These are phyloP conservation scores for Penicillium tannophilum DNA, from an alignment of 495 filamentous ascomycete genomes.

Conservation along the genomic window DNA sequence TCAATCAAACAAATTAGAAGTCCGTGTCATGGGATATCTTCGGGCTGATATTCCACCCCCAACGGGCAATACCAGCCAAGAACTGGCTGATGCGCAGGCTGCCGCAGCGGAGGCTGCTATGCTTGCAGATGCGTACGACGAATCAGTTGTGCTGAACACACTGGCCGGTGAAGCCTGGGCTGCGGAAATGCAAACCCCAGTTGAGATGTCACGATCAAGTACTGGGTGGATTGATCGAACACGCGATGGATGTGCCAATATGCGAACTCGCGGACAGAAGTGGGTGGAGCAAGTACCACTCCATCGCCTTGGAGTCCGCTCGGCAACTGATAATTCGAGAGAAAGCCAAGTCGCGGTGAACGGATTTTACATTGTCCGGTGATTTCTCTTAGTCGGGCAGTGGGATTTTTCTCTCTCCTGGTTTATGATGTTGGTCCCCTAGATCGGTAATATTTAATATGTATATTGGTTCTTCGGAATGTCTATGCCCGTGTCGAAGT, in stretches of 20 bases:
- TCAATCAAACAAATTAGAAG: constrained; percentile 41
- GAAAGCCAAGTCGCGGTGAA: constrained; percentile 44
- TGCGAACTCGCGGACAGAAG: constrained; percentile 46
- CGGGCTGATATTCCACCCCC: constrained; percentile 33
- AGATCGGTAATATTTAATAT: not conserved
- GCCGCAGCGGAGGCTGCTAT: constrained; percentile 41
- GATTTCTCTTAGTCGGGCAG: not conserved
- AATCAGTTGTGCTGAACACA: constrained; percentile 48
- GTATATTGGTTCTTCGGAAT: not conserved
- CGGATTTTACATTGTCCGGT: constrained; percentile 46
- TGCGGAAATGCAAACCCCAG: constrained; percentile 29
- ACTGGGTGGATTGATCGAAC: constrained; percentile 34
- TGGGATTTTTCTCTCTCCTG: not conserved
- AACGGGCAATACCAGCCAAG: constrained; percentile 23
- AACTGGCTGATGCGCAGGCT: constrained; percentile 32
- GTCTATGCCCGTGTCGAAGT: not conserved
- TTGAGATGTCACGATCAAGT: constrained; percentile 27
- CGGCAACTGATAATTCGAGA: constrained; percentile 45
- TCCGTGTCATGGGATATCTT: constrained; percentile 57
- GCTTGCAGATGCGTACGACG: constrained; percentile 51
- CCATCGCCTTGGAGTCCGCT: constrained; percentile 58
- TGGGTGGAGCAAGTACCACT: constrained; percentile 56
- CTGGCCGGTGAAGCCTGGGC: constrained; percentile 58
- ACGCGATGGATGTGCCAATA: constrained; percentile 39
- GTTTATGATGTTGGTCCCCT: not conserved